These are phyloP conservation scores for Salix exigua DNA, from an alignment of 345 rosid species.

Conservation along the genomic window DNA sequence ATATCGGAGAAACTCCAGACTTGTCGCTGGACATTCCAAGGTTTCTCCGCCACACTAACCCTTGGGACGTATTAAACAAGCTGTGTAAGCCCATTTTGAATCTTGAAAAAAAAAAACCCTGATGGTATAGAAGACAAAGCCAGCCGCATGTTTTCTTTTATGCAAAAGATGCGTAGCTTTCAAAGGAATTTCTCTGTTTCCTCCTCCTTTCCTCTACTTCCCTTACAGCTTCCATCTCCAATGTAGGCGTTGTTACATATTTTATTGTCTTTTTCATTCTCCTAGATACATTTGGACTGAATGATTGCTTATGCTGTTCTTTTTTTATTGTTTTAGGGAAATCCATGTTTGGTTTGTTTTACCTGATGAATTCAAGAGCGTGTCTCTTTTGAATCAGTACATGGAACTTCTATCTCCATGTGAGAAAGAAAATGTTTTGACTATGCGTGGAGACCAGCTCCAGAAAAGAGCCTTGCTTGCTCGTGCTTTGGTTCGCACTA, in stretches of 20 bases:
- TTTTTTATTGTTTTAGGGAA: conserved; percentile 45
- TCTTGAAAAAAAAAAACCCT: background rate
- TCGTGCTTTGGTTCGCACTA: conserved; percentile 80
- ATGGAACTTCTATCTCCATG: conserved; percentile 61
- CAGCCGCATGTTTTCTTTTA: background rate
- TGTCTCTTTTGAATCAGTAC: conserved; percentile 53
- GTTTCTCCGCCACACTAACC: too few relatives aligned
- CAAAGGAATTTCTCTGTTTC: conserved; percentile 39
- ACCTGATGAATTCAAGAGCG: conserved; percentile 69
- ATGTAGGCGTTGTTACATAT: conserved; percentile 29
- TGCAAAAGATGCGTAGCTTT: conserved; percentile 24
- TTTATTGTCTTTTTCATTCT: background rate
- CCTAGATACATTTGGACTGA: background rate
- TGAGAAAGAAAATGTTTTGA: conserved; percentile 58
- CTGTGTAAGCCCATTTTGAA: background rate
- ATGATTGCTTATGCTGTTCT: background rate
- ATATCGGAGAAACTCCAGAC: too few relatives aligned
- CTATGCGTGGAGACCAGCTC: conserved; percentile 53
- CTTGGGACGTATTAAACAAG: too few relatives aligned
- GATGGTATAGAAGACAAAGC: background rate
- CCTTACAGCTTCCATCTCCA: conserved; percentile 59
- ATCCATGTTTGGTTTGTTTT: conserved; percentile 78
- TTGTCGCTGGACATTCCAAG: too few relatives aligned
- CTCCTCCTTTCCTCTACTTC: conserved; percentile 40
- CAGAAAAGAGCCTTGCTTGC: conserved; percentile 78